Percentiles rank a stretch among this genome's conserved stretches.
Conservation (phyloP, 345 rosid species). For the Mercurialis annua region DNA sequence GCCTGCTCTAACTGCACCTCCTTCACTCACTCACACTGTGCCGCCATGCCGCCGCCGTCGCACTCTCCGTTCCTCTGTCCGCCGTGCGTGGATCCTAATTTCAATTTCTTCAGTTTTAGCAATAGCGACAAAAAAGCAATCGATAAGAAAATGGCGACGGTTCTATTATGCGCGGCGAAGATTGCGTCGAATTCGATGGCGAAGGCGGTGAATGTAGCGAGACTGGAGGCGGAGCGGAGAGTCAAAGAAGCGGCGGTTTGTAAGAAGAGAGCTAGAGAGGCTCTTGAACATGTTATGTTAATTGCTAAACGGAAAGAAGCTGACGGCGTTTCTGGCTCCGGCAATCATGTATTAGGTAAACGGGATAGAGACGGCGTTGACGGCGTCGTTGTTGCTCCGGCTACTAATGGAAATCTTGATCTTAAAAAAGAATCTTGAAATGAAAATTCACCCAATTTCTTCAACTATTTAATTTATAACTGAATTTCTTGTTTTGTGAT, state of each 20-base stretch:
- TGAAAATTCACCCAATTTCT: too few relatives aligned
- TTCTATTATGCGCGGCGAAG: conserved; percentile 56
- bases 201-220: conserved; percentile 38
- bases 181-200: conserved; percentile 53
- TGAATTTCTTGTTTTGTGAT: too few relatives aligned
- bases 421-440: too few relatives aligned
- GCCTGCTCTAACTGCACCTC: conserved; percentile 56
- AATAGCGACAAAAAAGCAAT: neutral
- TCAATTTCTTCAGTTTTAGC: conserved; percentile 37
- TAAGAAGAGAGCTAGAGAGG: conserved; percentile 66
- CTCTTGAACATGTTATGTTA: conserved; percentile 47
- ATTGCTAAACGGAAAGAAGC: conserved; percentile 15
- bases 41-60: conserved; percentile 32
- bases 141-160: conserved; percentile 41
- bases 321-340: conserved; percentile 6
- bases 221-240: conserved; percentile 50
- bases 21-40: conserved; percentile 64
- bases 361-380: neutral
- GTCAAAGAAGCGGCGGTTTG: conserved; percentile 58
- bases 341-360: neutral
- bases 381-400: neutral
- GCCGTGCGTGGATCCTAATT: conserved; percentile 48
- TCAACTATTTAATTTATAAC: too few relatives aligned
- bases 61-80: conserved; percentile 18
- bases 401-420: too few relatives aligned